Evolutionary conservation across 345 rosid genomes (phyloP).

Genomic region (Psidium guajava): DNA sequence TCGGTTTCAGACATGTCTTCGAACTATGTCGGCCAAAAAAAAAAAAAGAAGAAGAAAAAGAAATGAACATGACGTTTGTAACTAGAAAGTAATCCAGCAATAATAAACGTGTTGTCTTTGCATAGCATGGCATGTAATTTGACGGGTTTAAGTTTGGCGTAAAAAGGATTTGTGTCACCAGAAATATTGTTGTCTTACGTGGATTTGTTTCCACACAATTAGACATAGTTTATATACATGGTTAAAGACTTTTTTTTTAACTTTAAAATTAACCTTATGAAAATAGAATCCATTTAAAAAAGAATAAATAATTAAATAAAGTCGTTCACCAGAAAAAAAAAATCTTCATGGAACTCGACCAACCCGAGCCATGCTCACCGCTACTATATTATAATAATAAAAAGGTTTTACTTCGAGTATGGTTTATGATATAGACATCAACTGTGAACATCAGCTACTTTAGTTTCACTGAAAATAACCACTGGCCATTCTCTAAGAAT

Average conservation of each 20-base stretch:
- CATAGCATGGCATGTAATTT: too few species aligned
- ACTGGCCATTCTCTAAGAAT: neutral
- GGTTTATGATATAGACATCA: neutral
- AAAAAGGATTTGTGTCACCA: neutral
- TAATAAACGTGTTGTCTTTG: too few species aligned
- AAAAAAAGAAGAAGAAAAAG: too few species aligned
- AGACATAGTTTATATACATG: neutral
- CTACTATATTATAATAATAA: neutral
- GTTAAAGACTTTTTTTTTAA: neutral
- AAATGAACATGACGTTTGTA: neutral
- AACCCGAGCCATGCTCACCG: too few species aligned
- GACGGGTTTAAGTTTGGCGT: neutral
- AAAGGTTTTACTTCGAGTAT: neutral
- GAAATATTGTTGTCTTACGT: neutral
- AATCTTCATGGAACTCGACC: too few species aligned
- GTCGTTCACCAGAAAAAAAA: neutral
- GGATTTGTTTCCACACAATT: neutral
- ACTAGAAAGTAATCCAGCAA: neutral
- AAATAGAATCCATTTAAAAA: neutral
- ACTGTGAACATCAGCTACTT: neutral
- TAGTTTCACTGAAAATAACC: neutral
- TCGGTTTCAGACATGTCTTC: neutral
- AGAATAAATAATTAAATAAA: neutral
- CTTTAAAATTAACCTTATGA: neutral
- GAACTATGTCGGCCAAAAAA: neutral